Base-by-base conservation (phyloP, 2,329 filamentous ascomycete genomes). In the Fusarium veterinarium region DNA sequence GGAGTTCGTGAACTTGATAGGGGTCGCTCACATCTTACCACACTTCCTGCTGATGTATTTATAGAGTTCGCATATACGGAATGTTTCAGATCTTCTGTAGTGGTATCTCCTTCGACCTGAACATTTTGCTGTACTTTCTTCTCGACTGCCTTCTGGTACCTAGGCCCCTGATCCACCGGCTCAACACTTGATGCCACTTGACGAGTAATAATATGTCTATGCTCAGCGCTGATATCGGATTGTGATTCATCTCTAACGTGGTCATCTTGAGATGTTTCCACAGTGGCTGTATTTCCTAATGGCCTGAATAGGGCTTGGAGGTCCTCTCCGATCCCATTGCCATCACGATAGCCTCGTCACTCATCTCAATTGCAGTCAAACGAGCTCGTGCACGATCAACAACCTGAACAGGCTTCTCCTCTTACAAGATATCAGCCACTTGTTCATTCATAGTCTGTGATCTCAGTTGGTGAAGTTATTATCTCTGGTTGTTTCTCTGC, bases 1-100 rank as follows among this genome's bases (percentile, higher is more conserved):
- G 2, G 94, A 95, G 79, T 97, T 95, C 82, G 96, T 97, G 84
- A 97, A 97, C 20, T 11, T 33, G 19, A 49, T 31, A 23, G 20
- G 9, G 13, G 28, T 31, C 6, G 13, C 10, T 49, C 28, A 14
- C 31, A 13, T 28, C n/a, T 23, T 41, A 41, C 40, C 40, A 41
- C 13, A 1, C 38, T 40, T 40, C 38, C 38, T 40, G 38, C 40
- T 23, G 40, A 41, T 19, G 3, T 1, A 37, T 19, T 7, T 37
- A 3, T 37, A 19, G 17, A 19, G 9, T 19, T 37, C 35, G 35
- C 9, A 19, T 37, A 3, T 19, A 5, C 3, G 9, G 17, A 37
- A 37, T 37, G 35, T 11, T 7, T 10, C 2, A 19, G 11, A 3
- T 19, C 35, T 37, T 37, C 35, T 37, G 9, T 19, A 1, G 35